Percentiles rank a stretch among this genome's conserved stretches.
Conservation (phyloP, 2,329 filamentous ascomycete genomes). For the Aspergillus felis region DNA sequence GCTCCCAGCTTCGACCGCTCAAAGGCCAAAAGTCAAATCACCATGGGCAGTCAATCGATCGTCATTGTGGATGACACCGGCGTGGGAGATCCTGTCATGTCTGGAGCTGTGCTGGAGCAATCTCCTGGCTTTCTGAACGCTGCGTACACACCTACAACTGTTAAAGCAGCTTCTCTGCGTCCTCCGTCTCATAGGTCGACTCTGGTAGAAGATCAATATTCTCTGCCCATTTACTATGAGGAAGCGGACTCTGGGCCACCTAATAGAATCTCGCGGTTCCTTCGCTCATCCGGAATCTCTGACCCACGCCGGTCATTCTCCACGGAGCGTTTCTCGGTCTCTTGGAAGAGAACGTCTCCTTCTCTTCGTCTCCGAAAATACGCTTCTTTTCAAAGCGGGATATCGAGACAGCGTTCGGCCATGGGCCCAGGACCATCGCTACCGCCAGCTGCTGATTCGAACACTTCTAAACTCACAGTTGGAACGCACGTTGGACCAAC, state of each 20-base stretch:
- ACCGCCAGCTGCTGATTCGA: constrained; percentile 13
- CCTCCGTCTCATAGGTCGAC: constrained; percentile 19
- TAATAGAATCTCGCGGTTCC: constrained; percentile 10
- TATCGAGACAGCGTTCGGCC: constrained; percentile 28
- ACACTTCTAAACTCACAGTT: constrained; percentile 14
- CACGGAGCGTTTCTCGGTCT: constrained; percentile 20
- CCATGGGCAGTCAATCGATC: constrained; percentile 82
- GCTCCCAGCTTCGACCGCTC: constrained; percentile 14
- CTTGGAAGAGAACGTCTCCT: constrained; percentile 25
- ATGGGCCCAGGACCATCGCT: constrained; percentile 20
- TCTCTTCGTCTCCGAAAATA: constrained; percentile 41
- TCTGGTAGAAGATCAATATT: constrained; percentile 22
- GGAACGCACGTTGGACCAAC: constrained; percentile 44
- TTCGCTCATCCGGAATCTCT: constrained; percentile 14
- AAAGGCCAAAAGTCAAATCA: constrained; percentile 55
- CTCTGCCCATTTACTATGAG: constrained; percentile 29
- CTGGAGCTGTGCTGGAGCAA: constrained; percentile 30
- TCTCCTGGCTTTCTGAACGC: constrained; percentile 14
- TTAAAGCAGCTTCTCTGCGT: constrained; percentile 14
- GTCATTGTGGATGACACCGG: constrained; percentile 72
- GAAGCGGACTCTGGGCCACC: constrained; percentile 11
- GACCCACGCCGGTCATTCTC: constrained; percentile 26
- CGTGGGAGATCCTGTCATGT: constrained; percentile 35
- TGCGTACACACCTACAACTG: constrained; percentile 7
- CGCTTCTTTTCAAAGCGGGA: constrained; percentile 43